These are phyloP conservation scores for Williopsis jadinii DNA, from an alignment of 1,139 yeast genomes.

Conservation along the genomic window DNA sequence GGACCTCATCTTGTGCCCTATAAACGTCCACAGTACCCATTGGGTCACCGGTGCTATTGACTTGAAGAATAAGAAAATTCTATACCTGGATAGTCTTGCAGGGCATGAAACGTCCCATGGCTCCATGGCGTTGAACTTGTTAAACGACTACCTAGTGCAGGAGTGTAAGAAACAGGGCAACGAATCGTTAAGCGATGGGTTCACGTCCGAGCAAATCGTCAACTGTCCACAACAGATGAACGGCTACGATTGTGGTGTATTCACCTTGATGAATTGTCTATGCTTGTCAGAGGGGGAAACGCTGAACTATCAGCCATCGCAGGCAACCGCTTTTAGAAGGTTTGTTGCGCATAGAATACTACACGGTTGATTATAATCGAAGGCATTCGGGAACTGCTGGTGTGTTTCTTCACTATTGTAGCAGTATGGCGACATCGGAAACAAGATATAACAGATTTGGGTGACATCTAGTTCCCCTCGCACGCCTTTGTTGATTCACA, in stretches of 20 bases:
- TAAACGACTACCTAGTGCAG: constrained; percentile 54
- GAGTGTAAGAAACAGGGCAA: constrained; percentile 43
- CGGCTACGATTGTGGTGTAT: constrained; percentile 95
- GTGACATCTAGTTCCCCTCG: too few relatives aligned
- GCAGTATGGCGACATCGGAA: too few relatives aligned
- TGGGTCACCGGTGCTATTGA: constrained; percentile 90
- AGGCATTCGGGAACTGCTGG: too few relatives aligned
- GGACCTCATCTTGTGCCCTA: constrained; percentile 71
- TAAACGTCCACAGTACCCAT: constrained; percentile 75
- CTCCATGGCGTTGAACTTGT: constrained; percentile 42
- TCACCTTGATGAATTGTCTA: constrained; percentile 74
- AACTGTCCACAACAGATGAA: constrained; percentile 81
- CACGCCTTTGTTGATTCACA: too few relatives aligned
- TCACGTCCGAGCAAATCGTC: constrained; percentile 27
- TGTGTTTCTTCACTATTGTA: too few relatives aligned
- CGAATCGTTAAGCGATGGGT: constrained; percentile 26
- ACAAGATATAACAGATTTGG: too few relatives aligned
- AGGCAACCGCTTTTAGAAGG: constrained; percentile 62
- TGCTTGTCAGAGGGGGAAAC: constrained; percentile 43
- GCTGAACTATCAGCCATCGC: constrained; percentile 55
- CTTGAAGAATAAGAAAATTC: constrained; percentile 47
- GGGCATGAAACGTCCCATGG: constrained; percentile 43
- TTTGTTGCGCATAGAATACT: constrained; percentile 49
- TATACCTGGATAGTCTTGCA: constrained; percentile 70
- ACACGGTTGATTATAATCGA: not conserved